Conservation (phyloP, 2,329 filamentous ascomycete species). For the Pseudogymnoascus sp. region DNA sequence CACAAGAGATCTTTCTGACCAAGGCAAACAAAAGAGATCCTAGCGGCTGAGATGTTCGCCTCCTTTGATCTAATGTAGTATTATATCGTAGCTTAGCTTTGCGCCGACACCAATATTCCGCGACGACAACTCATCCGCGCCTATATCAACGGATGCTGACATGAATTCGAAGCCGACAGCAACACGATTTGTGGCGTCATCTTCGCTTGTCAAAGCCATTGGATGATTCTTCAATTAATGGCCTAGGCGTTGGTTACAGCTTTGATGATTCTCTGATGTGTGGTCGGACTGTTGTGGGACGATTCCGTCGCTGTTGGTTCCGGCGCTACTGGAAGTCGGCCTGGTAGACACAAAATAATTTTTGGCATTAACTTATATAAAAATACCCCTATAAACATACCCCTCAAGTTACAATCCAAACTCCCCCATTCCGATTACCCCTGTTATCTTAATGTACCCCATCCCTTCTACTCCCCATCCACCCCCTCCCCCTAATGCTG, state of each 20-base stretch:
- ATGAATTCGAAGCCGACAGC: not conserved
- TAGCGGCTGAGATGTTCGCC: not conserved
- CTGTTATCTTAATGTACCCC: not conserved
- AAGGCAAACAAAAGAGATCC: not conserved
- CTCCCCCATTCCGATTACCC: not conserved
- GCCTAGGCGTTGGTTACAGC: not conserved
- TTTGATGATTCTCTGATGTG: not conserved
- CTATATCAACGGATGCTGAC: not conserved
- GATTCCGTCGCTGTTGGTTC: not conserved
- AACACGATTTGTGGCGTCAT: not conserved
- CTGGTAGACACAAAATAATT: not conserved
- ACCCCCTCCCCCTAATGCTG: not conserved
- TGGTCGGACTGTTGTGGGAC: not conserved
- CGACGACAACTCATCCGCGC: not conserved
- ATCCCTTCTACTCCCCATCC: not conserved
- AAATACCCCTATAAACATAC: not conserved
- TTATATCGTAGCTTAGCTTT: not conserved
- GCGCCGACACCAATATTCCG: not conserved
- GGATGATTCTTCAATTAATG: not conserved
- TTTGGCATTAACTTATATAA: not conserved
- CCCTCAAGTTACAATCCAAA: not conserved
- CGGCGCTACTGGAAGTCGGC: not conserved
- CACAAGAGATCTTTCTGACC: not conserved
- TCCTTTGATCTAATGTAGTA: not conserved
- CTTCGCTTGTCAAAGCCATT: not conserved